phyloP scores from a whole-genome alignment of 768 basidiomycete species.

The Boletus speciosus region DNA sequence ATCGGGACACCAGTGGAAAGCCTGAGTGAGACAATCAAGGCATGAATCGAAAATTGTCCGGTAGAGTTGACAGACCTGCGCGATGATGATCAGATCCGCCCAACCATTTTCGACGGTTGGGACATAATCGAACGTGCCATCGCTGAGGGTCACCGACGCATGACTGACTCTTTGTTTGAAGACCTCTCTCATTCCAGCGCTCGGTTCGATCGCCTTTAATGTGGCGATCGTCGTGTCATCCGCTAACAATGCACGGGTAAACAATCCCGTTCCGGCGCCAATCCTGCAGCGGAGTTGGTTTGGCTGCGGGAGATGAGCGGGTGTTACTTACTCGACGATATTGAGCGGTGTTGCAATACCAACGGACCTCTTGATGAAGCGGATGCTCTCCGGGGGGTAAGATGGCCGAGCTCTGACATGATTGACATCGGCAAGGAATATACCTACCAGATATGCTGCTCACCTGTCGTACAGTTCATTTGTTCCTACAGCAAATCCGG shows the following conservation, averaged over 20 bases:
- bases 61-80: conserved; percentile 48
- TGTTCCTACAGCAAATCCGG: conserved; percentile 75
- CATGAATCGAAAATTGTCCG: conserved; percentile 1
- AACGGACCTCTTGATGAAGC: conserved; percentile 53
- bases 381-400: conserved; percentile 64
- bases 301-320: not conserved
- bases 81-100: conserved; percentile 78
- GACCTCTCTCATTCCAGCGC: conserved; percentile 76
- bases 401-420: conserved; percentile 68
- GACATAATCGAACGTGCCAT: conserved; percentile 64
- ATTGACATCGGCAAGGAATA: too few relatives aligned
- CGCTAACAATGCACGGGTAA: conserved; percentile 75
- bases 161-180: conserved; percentile 60
- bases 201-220: conserved; percentile 78
- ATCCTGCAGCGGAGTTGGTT: conserved; percentile 43
- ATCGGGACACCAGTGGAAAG: conserved; percentile 92
- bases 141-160: conserved; percentile 46
- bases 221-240: conserved; percentile 50
- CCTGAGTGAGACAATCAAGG: conserved; percentile 42
- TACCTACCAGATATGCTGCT: too few relatives aligned
- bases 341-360: conserved; percentile 43
- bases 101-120: conserved; percentile 60
- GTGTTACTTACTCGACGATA: conserved; percentile 60
- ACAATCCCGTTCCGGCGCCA: conserved; percentile 85
- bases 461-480: conserved; percentile 71